These are phyloP conservation scores for Pythium aquatile DNA, from an alignment of 352 stramenopile species.

Conservation along the genomic window DNA sequence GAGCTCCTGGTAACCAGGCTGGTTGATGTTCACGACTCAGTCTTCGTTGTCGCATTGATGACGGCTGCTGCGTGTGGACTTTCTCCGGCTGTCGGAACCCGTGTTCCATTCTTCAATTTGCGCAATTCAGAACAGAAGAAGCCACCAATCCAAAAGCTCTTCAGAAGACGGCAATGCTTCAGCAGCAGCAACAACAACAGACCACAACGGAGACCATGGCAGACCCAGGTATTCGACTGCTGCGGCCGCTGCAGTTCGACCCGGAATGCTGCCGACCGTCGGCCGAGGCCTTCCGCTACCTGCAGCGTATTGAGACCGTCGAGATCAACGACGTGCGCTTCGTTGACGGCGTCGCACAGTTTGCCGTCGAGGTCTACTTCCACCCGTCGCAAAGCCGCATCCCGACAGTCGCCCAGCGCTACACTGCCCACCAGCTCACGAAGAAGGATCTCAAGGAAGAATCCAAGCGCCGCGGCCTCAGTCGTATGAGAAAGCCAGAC, in stretches of 20 bases:
- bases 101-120: conserved; percentile 2
- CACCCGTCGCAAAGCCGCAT: conserved; percentile 10
- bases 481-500: background rate
- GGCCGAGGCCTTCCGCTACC: conserved; percentile 35
- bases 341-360: conserved; percentile 47
- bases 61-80: background rate
- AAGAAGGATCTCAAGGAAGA: background rate
- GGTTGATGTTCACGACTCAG: background rate
- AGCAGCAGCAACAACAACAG: background rate
- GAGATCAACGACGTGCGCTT: conserved; percentile 46
- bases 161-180: too few relatives aligned
- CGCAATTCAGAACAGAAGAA: background rate
- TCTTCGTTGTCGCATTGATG: background rate
- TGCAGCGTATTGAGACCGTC: conserved; percentile 52
- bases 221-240: conserved; percentile 28
- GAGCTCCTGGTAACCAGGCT: too few relatives aligned
- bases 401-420: conserved; percentile 8
- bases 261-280: conserved; percentile 37
- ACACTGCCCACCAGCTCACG: background rate
- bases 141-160: background rate
- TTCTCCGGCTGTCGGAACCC: background rate
- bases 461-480: background rate
- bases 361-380: conserved; percentile 54
- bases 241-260: conserved; percentile 39
- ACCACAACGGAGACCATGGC: background rate